phyloP scores from a whole-genome alignment of 352 stramenopile species.

The Globisporangium yorkense region DNA sequence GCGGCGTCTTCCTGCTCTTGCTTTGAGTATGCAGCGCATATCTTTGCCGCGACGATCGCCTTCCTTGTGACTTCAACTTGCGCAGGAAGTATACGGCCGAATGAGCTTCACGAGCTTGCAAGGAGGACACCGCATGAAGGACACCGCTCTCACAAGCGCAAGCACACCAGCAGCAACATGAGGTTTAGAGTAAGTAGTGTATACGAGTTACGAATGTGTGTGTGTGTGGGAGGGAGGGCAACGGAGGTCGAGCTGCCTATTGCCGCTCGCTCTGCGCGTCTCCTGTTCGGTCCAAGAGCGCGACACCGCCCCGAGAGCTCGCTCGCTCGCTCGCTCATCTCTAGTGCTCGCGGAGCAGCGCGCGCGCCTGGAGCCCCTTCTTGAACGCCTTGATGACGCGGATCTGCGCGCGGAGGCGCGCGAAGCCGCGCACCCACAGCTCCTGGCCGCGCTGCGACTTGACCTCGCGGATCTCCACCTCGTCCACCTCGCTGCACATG shows the following conservation, averaged over 20 bases:
- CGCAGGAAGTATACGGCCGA: not conserved
- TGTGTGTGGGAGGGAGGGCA: no score
- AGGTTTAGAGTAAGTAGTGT: not conserved
- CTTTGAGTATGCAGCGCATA: not conserved
- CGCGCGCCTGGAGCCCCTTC: slow-evolving; percentile 34
- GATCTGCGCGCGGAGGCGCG: slow-evolving; percentile 49
- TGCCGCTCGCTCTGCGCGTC: not conserved
- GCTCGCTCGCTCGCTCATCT: not conserved
- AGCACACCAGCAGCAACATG: no score
- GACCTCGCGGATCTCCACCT: slow-evolving; percentile 25
- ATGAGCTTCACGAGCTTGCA: no score
- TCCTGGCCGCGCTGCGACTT: slow-evolving; percentile 35
- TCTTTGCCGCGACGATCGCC: not conserved
- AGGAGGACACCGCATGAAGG: no score
- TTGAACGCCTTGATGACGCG: slow-evolving; percentile 64
- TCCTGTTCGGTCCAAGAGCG: not conserved
- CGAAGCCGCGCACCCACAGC: slow-evolving; percentile 48
- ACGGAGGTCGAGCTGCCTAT: no score
- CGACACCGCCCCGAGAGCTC: not conserved
- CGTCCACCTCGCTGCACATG: slow-evolving; percentile 41
- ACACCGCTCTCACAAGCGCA: no score
- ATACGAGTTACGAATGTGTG: not conserved
- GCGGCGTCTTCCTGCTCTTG: not conserved
- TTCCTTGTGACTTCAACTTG: not conserved
- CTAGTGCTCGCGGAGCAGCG: slow-evolving; percentile 13